A percentile compares a stretch with the other conserved stretches of the same genome.
These are phyloP conservation scores for Plectosphaerella sp. DNA, from an alignment of 2,329 filamentous ascomycete genomes.

Conservation along the genomic window DNA sequence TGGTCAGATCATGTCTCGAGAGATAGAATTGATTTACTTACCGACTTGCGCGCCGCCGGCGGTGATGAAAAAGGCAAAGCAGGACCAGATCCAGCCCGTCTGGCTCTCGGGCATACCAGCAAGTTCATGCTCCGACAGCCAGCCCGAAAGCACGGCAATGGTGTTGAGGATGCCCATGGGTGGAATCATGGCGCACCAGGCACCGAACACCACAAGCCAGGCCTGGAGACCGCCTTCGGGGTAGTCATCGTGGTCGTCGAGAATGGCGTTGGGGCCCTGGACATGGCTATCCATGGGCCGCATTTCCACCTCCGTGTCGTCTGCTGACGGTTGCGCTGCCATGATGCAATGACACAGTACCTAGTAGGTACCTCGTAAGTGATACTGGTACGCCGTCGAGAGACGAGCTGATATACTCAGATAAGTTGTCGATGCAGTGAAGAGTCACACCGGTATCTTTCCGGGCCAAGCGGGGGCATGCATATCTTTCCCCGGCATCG, in stretches of 20 bases:
- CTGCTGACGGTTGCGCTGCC: too few relatives aligned
- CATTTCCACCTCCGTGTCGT: too few relatives aligned
- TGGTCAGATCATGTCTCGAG: not conserved
- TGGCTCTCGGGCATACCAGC: slow-evolving; percentile 50
- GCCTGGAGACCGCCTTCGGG: slow-evolving; percentile 65
- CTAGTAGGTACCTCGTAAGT: too few relatives aligned
- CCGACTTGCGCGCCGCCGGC: slow-evolving; percentile 67
- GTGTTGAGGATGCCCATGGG: slow-evolving; percentile 65
- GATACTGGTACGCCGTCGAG: too few relatives aligned
- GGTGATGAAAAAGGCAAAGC: slow-evolving; percentile 67
- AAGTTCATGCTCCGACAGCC: slow-evolving; percentile 61
- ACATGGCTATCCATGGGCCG: too few relatives aligned
- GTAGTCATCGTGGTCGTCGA: slow-evolving; percentile 31
- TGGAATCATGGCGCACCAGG: slow-evolving; percentile 61
- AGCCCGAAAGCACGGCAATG: slow-evolving; percentile 62
- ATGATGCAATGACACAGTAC: too few relatives aligned
- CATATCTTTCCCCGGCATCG: too few relatives aligned
- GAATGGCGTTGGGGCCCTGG: too few relatives aligned
- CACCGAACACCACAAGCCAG: slow-evolving; percentile 69
- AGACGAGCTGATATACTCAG: too few relatives aligned
- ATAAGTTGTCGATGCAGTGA: too few relatives aligned
- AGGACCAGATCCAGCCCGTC: slow-evolving; percentile 69
- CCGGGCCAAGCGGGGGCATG: too few relatives aligned
- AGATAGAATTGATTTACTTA: not conserved
- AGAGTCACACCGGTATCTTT: too few relatives aligned